Evolutionary conservation across 257 asterid genomes (phyloP).

Genomic region (Anisodus acutangulus): DNA sequence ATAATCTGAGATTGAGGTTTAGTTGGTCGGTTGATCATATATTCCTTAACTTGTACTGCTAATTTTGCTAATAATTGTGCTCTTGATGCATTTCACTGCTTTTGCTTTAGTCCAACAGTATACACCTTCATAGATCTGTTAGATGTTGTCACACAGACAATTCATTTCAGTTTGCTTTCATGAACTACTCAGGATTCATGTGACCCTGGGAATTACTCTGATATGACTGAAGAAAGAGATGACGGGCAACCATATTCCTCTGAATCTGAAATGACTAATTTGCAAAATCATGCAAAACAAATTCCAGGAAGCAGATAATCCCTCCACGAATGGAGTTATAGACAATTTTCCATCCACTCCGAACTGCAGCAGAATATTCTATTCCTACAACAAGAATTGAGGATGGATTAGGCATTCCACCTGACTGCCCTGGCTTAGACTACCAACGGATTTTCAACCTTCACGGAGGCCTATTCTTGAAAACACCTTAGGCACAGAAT

Average conservation of each 20-base stretch:
- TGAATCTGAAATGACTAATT: slow-evolving; percentile 33
- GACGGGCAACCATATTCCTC: slow-evolving; percentile 47
- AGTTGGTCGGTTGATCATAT: not conserved
- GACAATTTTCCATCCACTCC: slow-evolving; percentile 33
- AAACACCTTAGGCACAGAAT: slow-evolving; percentile 39
- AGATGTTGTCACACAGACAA: not conserved
- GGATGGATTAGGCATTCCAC: slow-evolving; percentile 44
- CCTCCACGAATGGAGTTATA: not conserved
- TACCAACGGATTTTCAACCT: slow-evolving; percentile 65
- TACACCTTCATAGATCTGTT: not conserved
- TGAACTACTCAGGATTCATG: slow-evolving; percentile 56
- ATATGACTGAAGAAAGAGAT: slow-evolving; percentile 74
- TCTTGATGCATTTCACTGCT: not conserved
- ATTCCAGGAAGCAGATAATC: slow-evolving; percentile 33
- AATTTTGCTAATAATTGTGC: not conserved
- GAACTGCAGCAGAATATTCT: slow-evolving; percentile 41
- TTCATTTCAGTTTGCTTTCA: slow-evolving; percentile 16
- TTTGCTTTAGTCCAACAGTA: slow-evolving; percentile 8
- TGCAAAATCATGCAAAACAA: slow-evolving; percentile 30
- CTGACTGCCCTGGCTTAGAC: slow-evolving; percentile 59
- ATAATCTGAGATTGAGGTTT: too few species aligned
- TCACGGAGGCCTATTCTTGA: slow-evolving; percentile 41
- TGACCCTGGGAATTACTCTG: slow-evolving; percentile 81
- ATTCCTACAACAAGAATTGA: slow-evolving; percentile 32
- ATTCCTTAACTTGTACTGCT: not conserved